Evolutionary conservation across 208 protist genomes (phyloP).

Genomic region (Wallacemonas collosoma): DNA sequence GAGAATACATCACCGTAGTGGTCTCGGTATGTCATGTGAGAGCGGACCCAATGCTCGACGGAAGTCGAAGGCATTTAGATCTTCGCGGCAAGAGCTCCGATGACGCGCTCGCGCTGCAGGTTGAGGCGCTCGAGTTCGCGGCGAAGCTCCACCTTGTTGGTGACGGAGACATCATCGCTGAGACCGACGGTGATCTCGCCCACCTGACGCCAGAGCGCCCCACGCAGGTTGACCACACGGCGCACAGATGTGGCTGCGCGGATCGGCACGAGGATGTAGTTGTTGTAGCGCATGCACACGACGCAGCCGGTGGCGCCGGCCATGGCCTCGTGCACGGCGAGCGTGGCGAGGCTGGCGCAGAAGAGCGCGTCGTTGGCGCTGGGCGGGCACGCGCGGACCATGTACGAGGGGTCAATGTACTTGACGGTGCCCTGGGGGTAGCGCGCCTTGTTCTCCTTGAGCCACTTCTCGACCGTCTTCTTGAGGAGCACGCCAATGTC

Average conservation of each 20-base stretch:
- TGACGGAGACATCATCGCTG: conserved; percentile 54
- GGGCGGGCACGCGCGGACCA: conserved; percentile 93
- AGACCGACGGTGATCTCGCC: conserved; percentile 88
- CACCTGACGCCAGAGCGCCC: conserved; percentile 88
- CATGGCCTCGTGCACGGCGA: conserved; percentile 93
- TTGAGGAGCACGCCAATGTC: conserved; percentile 93
- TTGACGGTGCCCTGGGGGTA: conserved; percentile 85
- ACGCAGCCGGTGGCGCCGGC: conserved; percentile 86
- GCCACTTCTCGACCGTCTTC: conserved; percentile 76
- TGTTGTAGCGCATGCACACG: conserved; percentile 89
- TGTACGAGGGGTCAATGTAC: conserved; percentile 98
- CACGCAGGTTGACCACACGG: conserved; percentile 76
- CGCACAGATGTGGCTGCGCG: conserved; percentile 86
- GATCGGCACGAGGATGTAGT: conserved; percentile 91
- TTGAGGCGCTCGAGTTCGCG: conserved; percentile 78
- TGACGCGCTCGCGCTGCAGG: conserved; percentile 62
- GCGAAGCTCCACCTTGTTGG: conserved; percentile 65
- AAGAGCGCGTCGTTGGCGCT: conserved; percentile 91
- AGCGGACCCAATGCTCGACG: no score
- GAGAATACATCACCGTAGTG: neutral
- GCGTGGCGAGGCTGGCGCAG: conserved; percentile 80
- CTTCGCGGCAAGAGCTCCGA: conserved; percentile 60
- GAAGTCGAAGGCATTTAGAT: conserved; percentile 33
- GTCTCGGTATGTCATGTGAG: neutral
- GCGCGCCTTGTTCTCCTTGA: conserved; percentile 69